Evolutionary conservation across 2,329 filamentous ascomycete genomes (phyloP), one percentile per base, ranked within the genome.

Genomic region (Dactylellina cionopaga): DNA sequence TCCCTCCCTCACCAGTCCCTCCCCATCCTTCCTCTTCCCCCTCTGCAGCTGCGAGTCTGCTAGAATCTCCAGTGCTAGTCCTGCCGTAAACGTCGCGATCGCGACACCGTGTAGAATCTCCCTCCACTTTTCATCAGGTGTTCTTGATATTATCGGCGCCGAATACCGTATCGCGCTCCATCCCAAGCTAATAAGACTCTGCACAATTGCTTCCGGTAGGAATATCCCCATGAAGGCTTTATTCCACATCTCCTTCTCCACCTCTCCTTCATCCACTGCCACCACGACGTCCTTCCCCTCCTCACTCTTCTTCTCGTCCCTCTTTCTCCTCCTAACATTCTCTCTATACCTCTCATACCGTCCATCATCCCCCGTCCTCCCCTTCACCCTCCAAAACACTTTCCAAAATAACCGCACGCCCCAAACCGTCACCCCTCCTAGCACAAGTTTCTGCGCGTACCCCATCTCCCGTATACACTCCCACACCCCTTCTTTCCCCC

Each of bases 391-490:
- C 15, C 79, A 81, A 1, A 81, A 82, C 49, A 88, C 80, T 24
- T 85, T 84, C 75, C 84, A 85, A 76, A 87, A 84, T 3, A 88
- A 81, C 1, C 86, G 81, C 0, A 81, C 80, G 2, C 86, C 86
- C 87, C 86, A 88, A 1, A 84, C 79, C 0, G 85, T 86, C 3
- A 88, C 85, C 5, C 84, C 85, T 0, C 82, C 81, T 0, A 89
- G 81, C 0, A 89, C 80, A 0, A 88, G 80, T 58, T 84, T 84
- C 76, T 88, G 84, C 0, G 84, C 82, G 78, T 85, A 85, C 1
- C 83, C 83, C 2, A 87, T 79, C 2, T 81, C 81, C 15, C 63
- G 7, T 1, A 78, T 75, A 75, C 84, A 82, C 13, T 85, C 84
- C 47, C 82, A 80, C 0, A 80, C 75, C 31, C 62, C 51, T 3